Evolutionary conservation across 2,329 filamentous ascomycete species (phyloP).

Genomic region (Xylaria sp.): DNA sequence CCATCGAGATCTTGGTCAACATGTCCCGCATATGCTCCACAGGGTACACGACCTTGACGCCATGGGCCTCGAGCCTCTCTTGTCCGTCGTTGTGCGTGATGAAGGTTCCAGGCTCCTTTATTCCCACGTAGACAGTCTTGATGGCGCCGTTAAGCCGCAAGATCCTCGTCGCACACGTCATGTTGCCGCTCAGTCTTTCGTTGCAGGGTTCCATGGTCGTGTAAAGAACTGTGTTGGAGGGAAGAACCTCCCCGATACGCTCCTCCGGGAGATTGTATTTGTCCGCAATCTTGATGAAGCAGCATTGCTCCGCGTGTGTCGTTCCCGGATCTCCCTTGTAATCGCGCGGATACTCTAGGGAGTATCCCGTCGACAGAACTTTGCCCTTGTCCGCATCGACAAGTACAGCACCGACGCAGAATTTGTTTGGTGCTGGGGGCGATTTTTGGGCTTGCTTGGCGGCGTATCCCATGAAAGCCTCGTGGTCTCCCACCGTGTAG

Average conservation of each 20-base stretch:
- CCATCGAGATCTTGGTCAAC: no score
- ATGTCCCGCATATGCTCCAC: slow-evolving; percentile 12
- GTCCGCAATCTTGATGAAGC: slow-evolving; percentile 57
- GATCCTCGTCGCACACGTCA: slow-evolving; percentile 52
- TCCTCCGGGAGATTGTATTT: slow-evolving; percentile 50
- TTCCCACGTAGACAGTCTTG: slow-evolving; percentile 51
- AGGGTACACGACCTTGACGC: slow-evolving; percentile 39
- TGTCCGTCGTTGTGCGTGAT: slow-evolving; percentile 49
- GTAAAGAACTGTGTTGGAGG: slow-evolving; percentile 54
- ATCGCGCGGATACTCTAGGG: slow-evolving; percentile 52
- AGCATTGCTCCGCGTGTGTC: slow-evolving; percentile 57
- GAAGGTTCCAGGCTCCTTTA: slow-evolving; percentile 53
- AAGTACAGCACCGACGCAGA: slow-evolving; percentile 17
- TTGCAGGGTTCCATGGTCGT: slow-evolving; percentile 60
- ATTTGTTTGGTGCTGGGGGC: slow-evolving; percentile 13
- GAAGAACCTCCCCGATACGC: slow-evolving; percentile 51
- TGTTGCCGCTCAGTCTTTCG: slow-evolving; percentile 53
- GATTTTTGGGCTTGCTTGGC: slow-evolving; percentile 1
- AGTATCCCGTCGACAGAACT: slow-evolving; percentile 57
- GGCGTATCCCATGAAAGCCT: slow-evolving; percentile 25
- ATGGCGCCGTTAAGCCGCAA: slow-evolving; percentile 42
- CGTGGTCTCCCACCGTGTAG: no score
- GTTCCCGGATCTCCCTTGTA: slow-evolving; percentile 52
- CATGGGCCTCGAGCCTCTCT: slow-evolving; percentile 40
- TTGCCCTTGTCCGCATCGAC: slow-evolving; percentile 49